Base-by-base conservation (phyloP, 441 rosid species). In the Erodium trifolium region DNA sequence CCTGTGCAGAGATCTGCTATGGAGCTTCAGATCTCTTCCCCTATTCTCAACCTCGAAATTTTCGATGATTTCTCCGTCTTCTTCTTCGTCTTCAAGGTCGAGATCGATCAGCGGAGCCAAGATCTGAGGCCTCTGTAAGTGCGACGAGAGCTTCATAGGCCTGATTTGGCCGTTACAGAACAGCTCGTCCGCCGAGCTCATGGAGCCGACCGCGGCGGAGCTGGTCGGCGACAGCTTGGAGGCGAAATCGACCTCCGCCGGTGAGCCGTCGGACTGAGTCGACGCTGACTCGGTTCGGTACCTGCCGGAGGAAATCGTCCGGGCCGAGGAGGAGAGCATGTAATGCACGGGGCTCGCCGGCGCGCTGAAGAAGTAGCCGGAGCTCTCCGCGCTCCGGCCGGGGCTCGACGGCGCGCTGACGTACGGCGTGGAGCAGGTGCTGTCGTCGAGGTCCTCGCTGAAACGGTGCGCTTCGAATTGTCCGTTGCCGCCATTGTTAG, bases 111-210 rank as follows among this genome's bases (percentile, higher is more conserved):
- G 71, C 8, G 82, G 80, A 47, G 72, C 68, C 63, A 81, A 68
- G 65, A 41, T 45, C 74, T 78, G 84, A 13, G 80, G 80, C 41
- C 75, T 75, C 73, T 78, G 75, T 59, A 81, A 71, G 73, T 81
- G 84, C 14, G 84, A 69, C 11, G 82, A 76, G 5, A 81, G 82
- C 77, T 78, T 81, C 84, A 81, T 78, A 41, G 84, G 84, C 72
- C 80, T 70, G 57, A 81, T 81, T 77, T 81, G 72, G 31, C 84
- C 84, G 72, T 81, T 76, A 67, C 76, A 71, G 71, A 81, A 81
- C 66, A 81, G 67, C 82, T 81, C 84, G 43, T 79, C 82, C 0
- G 82, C 82, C 4, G 82, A 79, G 68, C 76, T 71, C 82, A 79
- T 73, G 39, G 78, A 79, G 66, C 78, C 80, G 63, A 63, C 67